Evolutionary conservation across 768 basidiomycete species (phyloP), one percentile per base, ranked within the genome.

Genomic region (Clitopilus hobsonii): DNA sequence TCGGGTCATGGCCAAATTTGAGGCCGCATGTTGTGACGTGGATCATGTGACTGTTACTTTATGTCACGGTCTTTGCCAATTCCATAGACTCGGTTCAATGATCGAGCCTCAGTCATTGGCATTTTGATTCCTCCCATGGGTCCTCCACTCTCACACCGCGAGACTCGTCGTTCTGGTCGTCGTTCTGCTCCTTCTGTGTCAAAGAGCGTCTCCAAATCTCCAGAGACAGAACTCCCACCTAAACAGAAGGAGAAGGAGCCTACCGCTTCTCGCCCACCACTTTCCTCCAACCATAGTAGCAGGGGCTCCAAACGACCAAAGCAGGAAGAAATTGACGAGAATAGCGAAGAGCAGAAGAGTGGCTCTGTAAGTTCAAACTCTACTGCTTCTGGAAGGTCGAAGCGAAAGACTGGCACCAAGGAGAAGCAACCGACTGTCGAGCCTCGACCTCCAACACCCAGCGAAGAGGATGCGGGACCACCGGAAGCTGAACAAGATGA

Each of bases 111-210:
- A 5, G 25, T 28, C 49, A 32, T 32, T 51, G 27, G 18, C 49
- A 27, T 24, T 49, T 49, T 10, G 18, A 14, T 27, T 49, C 5
- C 80, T 49, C 69, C 80, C 51, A 90, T 90, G 88, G 88, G 87
- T 47, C 88, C 88, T 13, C 88, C 88, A 5, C 78, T 85, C 49
- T 88, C 88, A 55, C 88, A 86, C 38, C 77, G 85, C 65, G 89
- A 90, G 71, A 85, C 86, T 51, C 78, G 89, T 62, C 85, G 89
- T 59, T 90, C 89, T 60, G 88, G 86, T 38, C 75, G 89, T 62
- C 88, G 88, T 55, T 85, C 85, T 55, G 81, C 76, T 3, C 86
- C 83, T 45, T 85, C 86, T 38, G 74, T 77, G 25, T 88, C 86
- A 18, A 78, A 83, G 26, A 83, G 83, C 69, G 76, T 79, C 57